These are phyloP conservation scores for Trichomonascaceae sp. DNA, from an alignment of 1,139 yeast genomes.

Conservation along the genomic window DNA sequence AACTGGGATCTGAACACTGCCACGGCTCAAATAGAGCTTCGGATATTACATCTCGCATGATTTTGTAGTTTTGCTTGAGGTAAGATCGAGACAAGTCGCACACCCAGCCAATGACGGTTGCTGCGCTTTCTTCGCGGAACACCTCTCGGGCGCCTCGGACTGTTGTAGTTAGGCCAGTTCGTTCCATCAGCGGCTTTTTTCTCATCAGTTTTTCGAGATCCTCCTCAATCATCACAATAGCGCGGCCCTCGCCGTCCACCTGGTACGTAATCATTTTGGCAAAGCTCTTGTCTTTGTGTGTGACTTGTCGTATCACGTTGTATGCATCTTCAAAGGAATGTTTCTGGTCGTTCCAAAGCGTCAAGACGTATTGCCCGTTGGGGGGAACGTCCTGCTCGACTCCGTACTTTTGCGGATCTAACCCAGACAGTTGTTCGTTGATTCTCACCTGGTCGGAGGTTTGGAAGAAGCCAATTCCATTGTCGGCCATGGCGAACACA, in stretches of 20 bases:
- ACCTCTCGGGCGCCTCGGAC: constrained; percentile 57
- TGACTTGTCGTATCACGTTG: constrained; percentile 49
- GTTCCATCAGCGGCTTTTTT: constrained; percentile 39
- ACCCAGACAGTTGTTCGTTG: constrained; percentile 22
- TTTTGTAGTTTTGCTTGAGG: constrained; percentile 36
- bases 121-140: constrained; percentile 73
- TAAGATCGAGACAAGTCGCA: constrained; percentile 45
- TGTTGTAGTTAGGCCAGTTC: constrained; percentile 55
- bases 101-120: constrained; percentile 56
- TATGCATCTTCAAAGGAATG: constrained; percentile 67
- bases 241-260: constrained; percentile 56
- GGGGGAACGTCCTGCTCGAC: constrained; percentile 34
- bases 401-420: constrained; percentile 29
- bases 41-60: constrained; percentile 41
- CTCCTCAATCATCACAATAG: constrained; percentile 47
- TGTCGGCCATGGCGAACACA: constrained; percentile 38
- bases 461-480: constrained; percentile 25
- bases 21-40: constrained; percentile 42
- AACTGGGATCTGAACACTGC: constrained; percentile 24
- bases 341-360: constrained; percentile 67
- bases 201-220: constrained; percentile 38
- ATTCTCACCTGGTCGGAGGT: constrained; percentile 14
- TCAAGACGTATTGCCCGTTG: constrained; percentile 38
- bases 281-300: constrained; percentile 52
- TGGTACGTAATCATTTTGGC: constrained; percentile 61